Base-by-base conservation (phyloP, 202 grass and related monocot genomes). In the Zizania palustris region DNA sequence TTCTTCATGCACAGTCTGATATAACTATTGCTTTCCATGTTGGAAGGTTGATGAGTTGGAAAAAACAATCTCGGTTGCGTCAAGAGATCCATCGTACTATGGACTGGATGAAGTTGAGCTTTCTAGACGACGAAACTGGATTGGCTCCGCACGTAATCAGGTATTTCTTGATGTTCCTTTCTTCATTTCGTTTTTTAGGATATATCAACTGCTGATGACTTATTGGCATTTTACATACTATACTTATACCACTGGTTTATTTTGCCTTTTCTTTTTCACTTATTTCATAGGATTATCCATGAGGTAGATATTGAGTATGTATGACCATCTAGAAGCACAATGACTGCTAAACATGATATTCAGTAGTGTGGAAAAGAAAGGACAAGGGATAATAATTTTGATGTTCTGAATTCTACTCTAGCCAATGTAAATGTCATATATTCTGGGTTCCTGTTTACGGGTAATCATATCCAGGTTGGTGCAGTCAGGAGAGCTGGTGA, bases 1-100 rank as follows among this genome's bases (percentile, higher is more conserved):
- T 62, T 58, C 7, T 67, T 42, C 3, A 35, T 45, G 60, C 65
- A 55, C 62, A 57, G 5, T 73, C 53, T 37, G 21, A 5, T 16
- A 53, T 67, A 58, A 79, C 13, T 60, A 18, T 4, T 22, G 51
- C 5, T 73, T 59, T 71, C 50, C 56, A 45, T 84, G 14, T 33
- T 74, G 9, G 61, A 83, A 93, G 91, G 87, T 93, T 22, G 87
- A 88, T 83, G 91, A 93, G 69, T 63, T 93, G 70, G 79, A 93
- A 55, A 90, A 88, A 55, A 84, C 91, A 56, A 90, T 90, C 83
- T 62, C 79, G 34, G 87, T 93, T 55, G 87, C 91, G 77, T 86
- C 73, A 50, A 88, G 85, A 51, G 91, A 93, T 85, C 87, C 87
- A 73, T 60, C 82, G 41, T 79, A 89, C 42, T 93, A 90, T 53